These are phyloP conservation scores for Kuraishia ogatae DNA, from an alignment of 805 yeast genomes.

Conservation along the genomic window DNA sequence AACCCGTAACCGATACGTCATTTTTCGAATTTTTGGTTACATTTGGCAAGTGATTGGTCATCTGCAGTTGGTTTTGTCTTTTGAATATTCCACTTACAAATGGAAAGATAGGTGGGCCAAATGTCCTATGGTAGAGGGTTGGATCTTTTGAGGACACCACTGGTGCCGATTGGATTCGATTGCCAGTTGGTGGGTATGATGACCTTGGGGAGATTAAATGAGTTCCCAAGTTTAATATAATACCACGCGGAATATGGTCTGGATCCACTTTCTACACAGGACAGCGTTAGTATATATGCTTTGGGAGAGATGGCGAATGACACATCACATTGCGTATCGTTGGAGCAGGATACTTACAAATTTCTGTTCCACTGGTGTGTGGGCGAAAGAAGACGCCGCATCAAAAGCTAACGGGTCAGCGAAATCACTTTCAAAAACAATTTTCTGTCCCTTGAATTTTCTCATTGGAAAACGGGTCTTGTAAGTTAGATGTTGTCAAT, in stretches of 20 bases:
- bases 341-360: not conserved
- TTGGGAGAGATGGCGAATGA: not conserved
- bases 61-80: not conserved
- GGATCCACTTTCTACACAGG: not conserved
- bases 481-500: not conserved
- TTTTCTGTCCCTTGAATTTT: conserved; percentile 16
- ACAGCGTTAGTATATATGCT: not conserved
- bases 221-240: not conserved
- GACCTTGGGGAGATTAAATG: not conserved
- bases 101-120: not conserved
- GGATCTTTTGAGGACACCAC: not conserved
- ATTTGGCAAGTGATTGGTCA: not conserved
- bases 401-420: conserved; percentile 6
- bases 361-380: not conserved
- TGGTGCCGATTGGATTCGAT: not conserved
- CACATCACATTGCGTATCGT: not conserved
- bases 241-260: not conserved
- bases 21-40: not conserved
- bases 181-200: not conserved
- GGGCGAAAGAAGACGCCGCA: conserved; percentile 1
- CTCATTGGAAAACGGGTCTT: too few relatives aligned
- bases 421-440: conserved; percentile 15
- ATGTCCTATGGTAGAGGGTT: not conserved
- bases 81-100: not conserved
- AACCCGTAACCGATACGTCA: not conserved